Conservation (phyloP, 164 flowering plant genomes). For the Dillenia suffruticosa region DNA sequence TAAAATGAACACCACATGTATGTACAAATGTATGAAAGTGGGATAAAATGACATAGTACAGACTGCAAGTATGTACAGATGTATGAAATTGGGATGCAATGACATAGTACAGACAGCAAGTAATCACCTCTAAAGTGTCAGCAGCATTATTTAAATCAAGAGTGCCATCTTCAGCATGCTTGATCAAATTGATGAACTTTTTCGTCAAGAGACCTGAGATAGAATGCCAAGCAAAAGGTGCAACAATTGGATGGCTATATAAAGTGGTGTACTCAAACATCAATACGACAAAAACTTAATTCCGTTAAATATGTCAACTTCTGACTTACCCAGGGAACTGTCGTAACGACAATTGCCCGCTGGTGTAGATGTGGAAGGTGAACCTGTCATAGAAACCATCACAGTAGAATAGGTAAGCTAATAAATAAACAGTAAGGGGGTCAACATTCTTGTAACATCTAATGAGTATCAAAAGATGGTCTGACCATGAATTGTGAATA, state of each 20-base stretch:
- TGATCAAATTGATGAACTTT: conserved; percentile 73
- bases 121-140: conserved; percentile 60
- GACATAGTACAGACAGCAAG: neutral
- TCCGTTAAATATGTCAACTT: neutral
- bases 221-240: neutral
- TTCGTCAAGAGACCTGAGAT: conserved; percentile 79
- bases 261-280: neutral
- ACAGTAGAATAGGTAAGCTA: neutral
- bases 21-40: neutral
- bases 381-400: conserved; percentile 42
- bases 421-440: too few species aligned
- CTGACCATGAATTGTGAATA: too few species aligned
- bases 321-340: conserved; percentile 73
- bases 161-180: conserved; percentile 77
- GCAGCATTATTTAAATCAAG: conserved; percentile 91
- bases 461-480: too few species aligned
- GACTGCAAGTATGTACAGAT: neutral
- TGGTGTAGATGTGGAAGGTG: conserved; percentile 56
- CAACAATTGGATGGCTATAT: neutral
- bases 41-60: neutral
- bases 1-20: neutral
- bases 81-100: too few species aligned
- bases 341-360: conserved; percentile 80
- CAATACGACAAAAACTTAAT: neutral
- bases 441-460: too few species aligned